phyloP scores from a whole-genome alignment of 225 moss, liverwort and hornwort genomes.

The Pseudoscleropodium purum region DNA sequence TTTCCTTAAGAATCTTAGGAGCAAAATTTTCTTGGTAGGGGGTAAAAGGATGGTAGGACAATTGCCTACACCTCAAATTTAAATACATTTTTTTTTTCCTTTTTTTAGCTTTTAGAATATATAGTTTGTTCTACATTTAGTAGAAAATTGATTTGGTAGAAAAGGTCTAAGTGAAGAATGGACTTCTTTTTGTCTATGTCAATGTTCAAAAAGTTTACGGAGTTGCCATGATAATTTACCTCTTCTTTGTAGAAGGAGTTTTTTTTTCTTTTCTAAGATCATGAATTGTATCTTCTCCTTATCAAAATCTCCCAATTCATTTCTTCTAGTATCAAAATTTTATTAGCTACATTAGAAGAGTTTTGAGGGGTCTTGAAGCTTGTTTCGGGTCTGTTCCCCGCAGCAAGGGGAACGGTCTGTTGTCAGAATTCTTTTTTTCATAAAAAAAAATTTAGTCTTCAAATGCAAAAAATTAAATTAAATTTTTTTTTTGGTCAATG shows the following conservation, averaged over 20 bases:
- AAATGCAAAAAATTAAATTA: too few species aligned
- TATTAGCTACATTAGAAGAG: too few species aligned
- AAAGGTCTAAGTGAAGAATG: background rate
- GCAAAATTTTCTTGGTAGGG: rapidly evolving
- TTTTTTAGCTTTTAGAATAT: rapidly evolving
- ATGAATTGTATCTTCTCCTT: rapidly evolving
- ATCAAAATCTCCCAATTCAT: background rate
- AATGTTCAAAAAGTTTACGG: rapidly evolving
- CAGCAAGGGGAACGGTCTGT: too few species aligned
- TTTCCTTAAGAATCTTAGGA: rapidly evolving
- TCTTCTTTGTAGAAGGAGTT: too few species aligned
- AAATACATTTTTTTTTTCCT: rapidly evolving
- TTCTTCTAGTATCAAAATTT: too few species aligned
- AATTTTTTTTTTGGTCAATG: too few species aligned
- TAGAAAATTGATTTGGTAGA: rapidly evolving
- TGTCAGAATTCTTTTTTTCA: too few species aligned
- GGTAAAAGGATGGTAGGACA: background rate
- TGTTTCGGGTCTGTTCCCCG: too few species aligned
- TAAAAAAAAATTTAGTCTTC: too few species aligned
- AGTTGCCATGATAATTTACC: too few species aligned
- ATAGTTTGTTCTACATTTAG: background rate
- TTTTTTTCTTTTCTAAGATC: too few species aligned
- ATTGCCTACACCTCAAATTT: background rate
- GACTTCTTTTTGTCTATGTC: background rate
- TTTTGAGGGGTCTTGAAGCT: too few species aligned